A percentile compares a stretch with the other conserved stretches of the same genome.
These are phyloP conservation scores for Candida vaughaniae DNA, from an alignment of 805 yeast genomes.

Conservation along the genomic window DNA sequence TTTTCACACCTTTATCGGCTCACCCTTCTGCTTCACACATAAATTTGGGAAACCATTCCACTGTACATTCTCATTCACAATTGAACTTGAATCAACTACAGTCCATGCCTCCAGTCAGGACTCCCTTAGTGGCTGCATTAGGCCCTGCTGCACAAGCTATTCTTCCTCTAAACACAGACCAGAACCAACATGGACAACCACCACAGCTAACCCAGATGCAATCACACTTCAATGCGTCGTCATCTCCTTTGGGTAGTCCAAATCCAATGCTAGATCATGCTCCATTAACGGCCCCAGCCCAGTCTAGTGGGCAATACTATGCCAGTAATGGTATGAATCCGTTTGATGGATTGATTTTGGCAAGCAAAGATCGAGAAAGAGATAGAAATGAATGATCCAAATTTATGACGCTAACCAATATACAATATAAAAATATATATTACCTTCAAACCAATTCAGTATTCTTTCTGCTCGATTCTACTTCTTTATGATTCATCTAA, in stretches of 20 bases:
- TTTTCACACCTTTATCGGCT: slow-evolving; percentile 30
- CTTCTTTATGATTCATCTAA: too few species aligned
- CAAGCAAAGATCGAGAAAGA: slow-evolving; percentile 13
- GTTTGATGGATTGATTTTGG: slow-evolving; percentile 37
- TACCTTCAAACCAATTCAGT: too few species aligned
- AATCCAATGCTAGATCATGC: slow-evolving; percentile 4
- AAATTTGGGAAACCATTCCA: slow-evolving; percentile 5
- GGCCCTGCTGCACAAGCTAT: slow-evolving; percentile 29
- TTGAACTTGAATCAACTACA: slow-evolving; percentile 10
- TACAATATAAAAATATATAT: too few species aligned
- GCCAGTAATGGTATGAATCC: slow-evolving; percentile 39
- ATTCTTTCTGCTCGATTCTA: too few species aligned
- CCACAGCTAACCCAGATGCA: slow-evolving; percentile 4
- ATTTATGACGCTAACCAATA: too few species aligned
- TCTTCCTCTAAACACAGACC: slow-evolving; percentile 15
- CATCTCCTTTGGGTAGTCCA: slow-evolving; percentile 20
- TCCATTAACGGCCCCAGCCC: slow-evolving; percentile 26
- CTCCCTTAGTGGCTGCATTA: slow-evolving; percentile 25
- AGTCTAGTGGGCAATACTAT: slow-evolving; percentile 31
- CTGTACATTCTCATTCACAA: slow-evolving; percentile 11
- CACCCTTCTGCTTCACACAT: slow-evolving; percentile 19
- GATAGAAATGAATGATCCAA: slow-evolving; percentile 4
- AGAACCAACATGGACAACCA: slow-evolving; percentile 1
- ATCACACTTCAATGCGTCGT: slow-evolving; percentile 2
- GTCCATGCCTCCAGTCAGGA: slow-evolving; percentile 19